These are phyloP conservation scores for Entophlyctis helioformis DNA, from an alignment of 192 early-diverging fungal species.

Conservation along the genomic window DNA sequence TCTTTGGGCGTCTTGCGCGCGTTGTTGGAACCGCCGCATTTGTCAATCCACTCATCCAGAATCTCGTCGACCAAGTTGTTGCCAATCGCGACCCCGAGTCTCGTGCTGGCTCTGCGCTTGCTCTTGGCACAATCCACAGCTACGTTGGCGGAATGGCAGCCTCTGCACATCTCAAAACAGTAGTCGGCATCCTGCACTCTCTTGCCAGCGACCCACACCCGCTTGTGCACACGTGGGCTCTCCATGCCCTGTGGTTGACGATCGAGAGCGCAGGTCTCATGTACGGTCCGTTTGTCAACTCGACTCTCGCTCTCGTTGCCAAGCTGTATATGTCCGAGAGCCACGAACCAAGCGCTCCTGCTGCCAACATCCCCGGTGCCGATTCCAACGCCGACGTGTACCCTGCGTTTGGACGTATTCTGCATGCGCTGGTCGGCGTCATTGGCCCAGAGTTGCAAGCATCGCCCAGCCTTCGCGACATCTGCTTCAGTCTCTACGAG, in stretches of 20 bases:
- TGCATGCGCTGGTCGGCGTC: constrained; percentile 78
- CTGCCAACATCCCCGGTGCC: constrained; percentile 26
- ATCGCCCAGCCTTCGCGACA: constrained; percentile 57
- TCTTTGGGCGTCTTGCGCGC: constrained; percentile 66
- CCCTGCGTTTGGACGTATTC: constrained; percentile 66
- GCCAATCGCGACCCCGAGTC: constrained; percentile 87
- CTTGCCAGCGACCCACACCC: constrained; percentile 88
- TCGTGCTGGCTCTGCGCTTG: constrained; percentile 82
- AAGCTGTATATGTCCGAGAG: constrained; percentile 81
- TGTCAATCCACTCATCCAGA: constrained; percentile 60
- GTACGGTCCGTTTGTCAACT: constrained; percentile 82
- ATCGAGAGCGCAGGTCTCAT: constrained; percentile 82
- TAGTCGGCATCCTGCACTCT: constrained; percentile 81
- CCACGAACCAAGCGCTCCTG: constrained; percentile 47
- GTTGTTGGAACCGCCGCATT: constrained; percentile 48
- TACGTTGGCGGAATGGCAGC: constrained; percentile 85
- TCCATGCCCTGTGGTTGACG: constrained; percentile 70
- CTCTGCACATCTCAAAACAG: constrained; percentile 65
- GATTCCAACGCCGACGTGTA: constrained; percentile 50
- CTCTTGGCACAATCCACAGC: constrained; percentile 77
- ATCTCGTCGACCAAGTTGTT: constrained; percentile 76
- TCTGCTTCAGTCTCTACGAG: constrained; percentile 67
- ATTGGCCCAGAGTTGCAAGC: constrained; percentile 83
- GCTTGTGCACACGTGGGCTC: constrained; percentile 86
- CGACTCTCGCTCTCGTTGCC: constrained; percentile 75